Percentiles rank a stretch among this genome's conserved stretches.
Evolutionary conservation across 2,329 filamentous ascomycete species (phyloP).

Genomic region (Microdochium trichocladiopsis): DNA sequence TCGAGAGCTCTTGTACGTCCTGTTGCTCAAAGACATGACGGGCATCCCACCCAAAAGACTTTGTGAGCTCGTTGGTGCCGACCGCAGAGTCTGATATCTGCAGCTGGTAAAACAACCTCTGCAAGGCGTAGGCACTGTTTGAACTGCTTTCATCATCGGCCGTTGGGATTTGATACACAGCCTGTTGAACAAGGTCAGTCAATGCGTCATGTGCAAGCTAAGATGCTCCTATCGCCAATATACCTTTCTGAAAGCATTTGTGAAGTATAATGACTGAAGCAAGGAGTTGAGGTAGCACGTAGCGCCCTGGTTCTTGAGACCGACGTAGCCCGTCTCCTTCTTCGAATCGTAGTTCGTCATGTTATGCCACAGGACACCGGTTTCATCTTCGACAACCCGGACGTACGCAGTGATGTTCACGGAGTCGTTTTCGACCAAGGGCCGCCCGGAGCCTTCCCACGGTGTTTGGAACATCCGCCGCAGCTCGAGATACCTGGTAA

Average conservation of each 20-base stretch:
- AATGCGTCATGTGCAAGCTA: not conserved
- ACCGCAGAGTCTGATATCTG: constrained; percentile 83
- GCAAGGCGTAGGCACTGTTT: constrained; percentile 90
- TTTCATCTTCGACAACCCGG: constrained; percentile 77
- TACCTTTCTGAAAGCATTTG: constrained; percentile 89
- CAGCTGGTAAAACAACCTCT: constrained; percentile 89
- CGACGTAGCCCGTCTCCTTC: constrained; percentile 95
- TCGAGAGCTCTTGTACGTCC: constrained; percentile 92
- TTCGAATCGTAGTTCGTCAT: constrained; percentile 98
- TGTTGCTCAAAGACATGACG: constrained; percentile 98
- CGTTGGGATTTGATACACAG: constrained; percentile 95
- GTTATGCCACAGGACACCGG: constrained; percentile 84
- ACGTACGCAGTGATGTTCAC: constrained; percentile 81
- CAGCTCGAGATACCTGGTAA: constrained; percentile 91
- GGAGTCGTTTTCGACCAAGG: constrained; percentile 68
- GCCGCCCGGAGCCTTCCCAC: constrained; percentile 64
- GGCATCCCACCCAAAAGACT: constrained; percentile 97
- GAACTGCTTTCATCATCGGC: constrained; percentile 71
- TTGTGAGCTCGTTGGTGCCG: constrained; percentile 85
- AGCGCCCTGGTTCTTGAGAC: constrained; percentile 92
- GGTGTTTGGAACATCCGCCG: constrained; percentile 73
- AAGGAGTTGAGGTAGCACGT: constrained; percentile 85
- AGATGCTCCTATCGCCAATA: constrained; percentile 4
- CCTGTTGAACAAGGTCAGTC: constrained; percentile 38
- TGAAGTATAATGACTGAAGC: constrained; percentile 78